A percentile compares a stretch with the other conserved stretches of the same genome.
Conservation (phyloP, 441 rosid species). For the Brassica hybrid region DNA sequence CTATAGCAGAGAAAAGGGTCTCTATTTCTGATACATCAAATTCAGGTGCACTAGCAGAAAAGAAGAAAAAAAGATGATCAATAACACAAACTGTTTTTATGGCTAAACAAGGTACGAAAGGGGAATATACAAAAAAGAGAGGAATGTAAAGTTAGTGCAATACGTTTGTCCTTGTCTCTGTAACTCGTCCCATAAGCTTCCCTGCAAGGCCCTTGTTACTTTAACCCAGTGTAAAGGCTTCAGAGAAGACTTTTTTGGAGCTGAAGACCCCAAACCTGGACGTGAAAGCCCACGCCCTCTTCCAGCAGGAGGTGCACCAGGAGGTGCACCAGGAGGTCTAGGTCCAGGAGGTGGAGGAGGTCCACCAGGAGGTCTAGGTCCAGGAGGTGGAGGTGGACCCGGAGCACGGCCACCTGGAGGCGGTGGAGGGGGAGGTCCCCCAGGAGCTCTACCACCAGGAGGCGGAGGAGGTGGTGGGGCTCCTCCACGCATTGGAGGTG, state of each 20-base stretch:
- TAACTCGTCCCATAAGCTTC: constrained; percentile 99
- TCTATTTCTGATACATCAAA: constrained; percentile 96
- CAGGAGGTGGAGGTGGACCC: constrained; percentile 69
- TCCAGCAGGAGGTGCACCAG: constrained; percentile 68
- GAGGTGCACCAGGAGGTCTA: constrained; percentile 66
- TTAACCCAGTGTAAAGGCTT: constrained; percentile 99
- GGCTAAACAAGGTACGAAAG: constrained; percentile 11
- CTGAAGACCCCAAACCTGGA: constrained; percentile 56
- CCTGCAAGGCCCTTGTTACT: constrained; percentile 94
- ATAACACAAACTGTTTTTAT: constrained; percentile 11
- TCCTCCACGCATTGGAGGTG: constrained; percentile 33
- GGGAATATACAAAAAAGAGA: constrained; percentile 8
- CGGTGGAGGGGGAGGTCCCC: constrained; percentile 54
- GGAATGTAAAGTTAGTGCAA: constrained; percentile 36
- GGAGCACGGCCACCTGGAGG: constrained; percentile 46
- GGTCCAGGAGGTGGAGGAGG: constrained; percentile 74
- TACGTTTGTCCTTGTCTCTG: constrained; percentile 90
- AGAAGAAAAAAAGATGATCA: neutral
- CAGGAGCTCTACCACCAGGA: constrained; percentile 44
- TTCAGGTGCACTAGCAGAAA: constrained; percentile 69
- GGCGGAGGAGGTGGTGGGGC: constrained; percentile 44
- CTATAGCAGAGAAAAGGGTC: constrained; percentile 84
- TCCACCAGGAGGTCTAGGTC: constrained; percentile 45
- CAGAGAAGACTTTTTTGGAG: constrained; percentile 77
- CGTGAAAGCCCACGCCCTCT: constrained; percentile 81